Percentiles rank a stretch among this genome's conserved stretches.
These are phyloP conservation scores for Clathrus columnatus DNA, from an alignment of 768 basidiomycete genomes.

Conservation along the genomic window DNA sequence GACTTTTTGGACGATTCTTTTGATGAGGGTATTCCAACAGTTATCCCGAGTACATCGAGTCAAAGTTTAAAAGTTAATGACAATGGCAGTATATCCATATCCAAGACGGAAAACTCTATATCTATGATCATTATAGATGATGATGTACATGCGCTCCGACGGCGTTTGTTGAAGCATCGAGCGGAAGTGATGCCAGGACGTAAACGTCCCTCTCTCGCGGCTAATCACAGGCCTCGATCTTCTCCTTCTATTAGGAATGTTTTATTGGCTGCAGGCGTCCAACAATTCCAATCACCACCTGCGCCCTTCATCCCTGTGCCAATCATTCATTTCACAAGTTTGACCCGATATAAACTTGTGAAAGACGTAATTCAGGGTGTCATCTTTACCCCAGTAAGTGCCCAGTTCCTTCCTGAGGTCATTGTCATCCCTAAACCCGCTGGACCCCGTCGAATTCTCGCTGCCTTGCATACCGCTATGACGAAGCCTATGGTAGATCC, in stretches of 20 bases:
- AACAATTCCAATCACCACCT: slow-evolving; percentile 22
- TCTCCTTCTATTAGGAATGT: slow-evolving; percentile 68
- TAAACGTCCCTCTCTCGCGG: slow-evolving; percentile 61
- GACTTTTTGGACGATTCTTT: slow-evolving; percentile 4
- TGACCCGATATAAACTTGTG: slow-evolving; percentile 80
- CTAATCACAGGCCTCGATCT: slow-evolving; percentile 68
- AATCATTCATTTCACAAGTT: slow-evolving; percentile 85
- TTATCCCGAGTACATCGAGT: background rate
- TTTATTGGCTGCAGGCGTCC: slow-evolving; percentile 24
- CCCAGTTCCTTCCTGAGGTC: slow-evolving; percentile 65
- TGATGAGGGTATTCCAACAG: background rate
- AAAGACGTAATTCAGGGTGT: slow-evolving; percentile 77
- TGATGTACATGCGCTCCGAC: slow-evolving; percentile 70
- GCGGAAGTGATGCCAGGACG: slow-evolving; percentile 43
- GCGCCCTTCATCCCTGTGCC: slow-evolving; percentile 33
- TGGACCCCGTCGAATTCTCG: slow-evolving; percentile 87
- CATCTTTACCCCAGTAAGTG: slow-evolving; percentile 37
- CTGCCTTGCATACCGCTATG: slow-evolving; percentile 84
- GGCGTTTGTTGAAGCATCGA: slow-evolving; percentile 61
- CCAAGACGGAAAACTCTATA: slow-evolving; percentile 40
- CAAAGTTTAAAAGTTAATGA: background rate
- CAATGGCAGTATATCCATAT: no score
- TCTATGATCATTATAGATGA: slow-evolving; percentile 91
- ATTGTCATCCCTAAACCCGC: slow-evolving; percentile 98
- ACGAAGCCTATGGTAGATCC: slow-evolving; percentile 84